Evolutionary conservation across 2,329 filamentous ascomycete genomes (phyloP), one percentile per base, ranked within the genome.

Genomic region (Hypoxylon sp.): DNA sequence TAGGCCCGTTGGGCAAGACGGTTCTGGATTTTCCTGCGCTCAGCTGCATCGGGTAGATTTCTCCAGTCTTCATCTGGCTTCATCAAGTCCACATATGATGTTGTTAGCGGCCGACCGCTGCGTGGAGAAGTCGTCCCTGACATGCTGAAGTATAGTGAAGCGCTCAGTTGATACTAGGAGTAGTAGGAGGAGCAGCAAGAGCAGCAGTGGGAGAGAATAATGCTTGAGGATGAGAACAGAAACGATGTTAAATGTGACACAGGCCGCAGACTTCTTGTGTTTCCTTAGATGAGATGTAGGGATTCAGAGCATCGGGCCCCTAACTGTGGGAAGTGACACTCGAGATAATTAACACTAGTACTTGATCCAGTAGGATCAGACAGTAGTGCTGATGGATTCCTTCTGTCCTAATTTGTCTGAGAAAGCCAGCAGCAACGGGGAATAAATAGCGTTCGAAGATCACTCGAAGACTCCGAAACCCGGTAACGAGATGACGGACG

Each of bases 61-160:
- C 75, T 74, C 75, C 75, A 77, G 50, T 77, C 75, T 65, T 77
- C 75, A 26, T 76, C 75, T 4, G 75, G 75, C 68, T 75, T 76
- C 75, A 77, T 76, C 18, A 77, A 58, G 55, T 77, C 75, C 42
- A 73, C 74, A 45, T 77, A 77, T 1, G 75, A 75, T 16, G 74
- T 75, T 38, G 73, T 76, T 33, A 76, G 71, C 56, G 75, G 73
- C 60, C 75, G 74, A 40, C 74, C 74, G 68, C 72, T 73, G 36
- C 75, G 75, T 24, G 73, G 70, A 65, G 75, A 74, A 30, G 74
- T 67, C 64, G 71, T 73, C 32, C 71, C 72, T 50, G 70, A 74
- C 72, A 73, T 74, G 64, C 40, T 65, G 50, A 52, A 61, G 42
- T 20, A 14, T 14, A 45, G 38, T 46, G 8, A 24, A 16, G 45